A percentile compares a stretch with the other conserved stretches of the same genome.
Evolutionary conservation across 306 rosid species (phyloP).

Genomic region (Psophocarpus tetragonolobus): DNA sequence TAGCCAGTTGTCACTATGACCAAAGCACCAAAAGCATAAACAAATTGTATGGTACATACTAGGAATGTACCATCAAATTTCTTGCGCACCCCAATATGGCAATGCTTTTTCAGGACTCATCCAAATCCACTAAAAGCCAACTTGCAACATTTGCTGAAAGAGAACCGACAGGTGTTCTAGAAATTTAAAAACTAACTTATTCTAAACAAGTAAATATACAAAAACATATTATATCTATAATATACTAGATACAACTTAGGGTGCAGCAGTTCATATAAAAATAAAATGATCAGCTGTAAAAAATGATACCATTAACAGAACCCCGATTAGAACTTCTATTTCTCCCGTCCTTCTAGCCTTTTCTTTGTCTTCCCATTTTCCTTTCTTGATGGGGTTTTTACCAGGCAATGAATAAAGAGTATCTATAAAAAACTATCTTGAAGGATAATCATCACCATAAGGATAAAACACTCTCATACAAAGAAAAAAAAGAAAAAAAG

Average conservation of each 20-base stretch:
- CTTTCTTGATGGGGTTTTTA: slow-evolving; percentile 18
- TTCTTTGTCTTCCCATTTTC: not conserved
- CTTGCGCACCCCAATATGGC: not conserved
- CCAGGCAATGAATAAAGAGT: slow-evolving; percentile 4
- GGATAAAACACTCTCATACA: slow-evolving; percentile 35
- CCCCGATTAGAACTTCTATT: not conserved
- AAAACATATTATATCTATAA: not conserved
- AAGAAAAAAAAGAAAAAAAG: not conserved
- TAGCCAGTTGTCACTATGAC: not conserved
- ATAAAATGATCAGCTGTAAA: slow-evolving; percentile 24
- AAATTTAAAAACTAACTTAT: not conserved
- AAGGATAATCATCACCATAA: slow-evolving; percentile 37
- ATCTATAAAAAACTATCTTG: slow-evolving; percentile 27
- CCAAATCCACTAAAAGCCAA: slow-evolving; percentile 16
- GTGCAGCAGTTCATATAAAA: slow-evolving; percentile 23
- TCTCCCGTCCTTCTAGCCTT: not conserved
- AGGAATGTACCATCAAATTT: slow-evolving; percentile 9
- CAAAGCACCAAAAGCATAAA: slow-evolving; percentile 20
- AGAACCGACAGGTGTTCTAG: not conserved
- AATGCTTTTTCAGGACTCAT: not conserved
- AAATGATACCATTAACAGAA: slow-evolving; percentile 19
- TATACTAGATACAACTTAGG: not conserved
- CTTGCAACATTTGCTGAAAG: slow-evolving; percentile 10
- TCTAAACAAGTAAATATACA: not conserved
- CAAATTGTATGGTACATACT: not conserved